Base-by-base conservation (phyloP, 192 early-diverging fungal species). In the Linnemannia zychae region DNA sequence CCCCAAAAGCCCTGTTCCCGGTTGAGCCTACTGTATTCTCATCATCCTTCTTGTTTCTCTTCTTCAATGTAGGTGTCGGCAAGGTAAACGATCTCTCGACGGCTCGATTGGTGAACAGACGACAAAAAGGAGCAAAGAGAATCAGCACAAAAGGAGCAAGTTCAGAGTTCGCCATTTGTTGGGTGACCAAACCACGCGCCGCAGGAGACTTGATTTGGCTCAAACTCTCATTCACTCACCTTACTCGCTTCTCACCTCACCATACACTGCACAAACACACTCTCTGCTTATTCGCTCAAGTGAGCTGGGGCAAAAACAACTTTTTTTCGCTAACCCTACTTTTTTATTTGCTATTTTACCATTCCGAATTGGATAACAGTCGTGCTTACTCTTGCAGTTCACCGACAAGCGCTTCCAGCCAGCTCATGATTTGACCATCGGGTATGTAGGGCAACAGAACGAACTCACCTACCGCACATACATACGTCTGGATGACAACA, bases 351-450 rank as follows among this genome's bases (percentile, higher is more conserved):
- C 22, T 57, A 20, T 57, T 53, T 31, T 63, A 63, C 28, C 57
- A 3, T 63, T 31, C 24, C 24, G 24, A 3, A 63, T 63, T 12
- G 57, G 57, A 33, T 31, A 75, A 20, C 77, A 91, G 92, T 92
- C 94, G 12, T 96, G 95, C 77, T 89, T 96, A 74, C 89, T 96
- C 73, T 87, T 96, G 47, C 94, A 95, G 89, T 96, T 95, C 71
- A 96, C 95, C 40, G 95, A 96, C 83, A 92, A 93, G 88, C 93
- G 94, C 31, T 96, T 96, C 72, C 91, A 94, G 76, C 92, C 93
- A 24, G 94, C 94, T 57, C 95, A 95, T 81, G 95, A 96, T 77
- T 86, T 96, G 69, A 96, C 95, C 9, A 96, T 96, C 86, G 95
- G 95, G 92, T 91, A 90, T 31, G 73, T 71, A 12, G 24, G 28